These are phyloP conservation scores for Ophiocordyceps australis DNA, from an alignment of 2,329 filamentous ascomycete species.

Conservation along the genomic window DNA sequence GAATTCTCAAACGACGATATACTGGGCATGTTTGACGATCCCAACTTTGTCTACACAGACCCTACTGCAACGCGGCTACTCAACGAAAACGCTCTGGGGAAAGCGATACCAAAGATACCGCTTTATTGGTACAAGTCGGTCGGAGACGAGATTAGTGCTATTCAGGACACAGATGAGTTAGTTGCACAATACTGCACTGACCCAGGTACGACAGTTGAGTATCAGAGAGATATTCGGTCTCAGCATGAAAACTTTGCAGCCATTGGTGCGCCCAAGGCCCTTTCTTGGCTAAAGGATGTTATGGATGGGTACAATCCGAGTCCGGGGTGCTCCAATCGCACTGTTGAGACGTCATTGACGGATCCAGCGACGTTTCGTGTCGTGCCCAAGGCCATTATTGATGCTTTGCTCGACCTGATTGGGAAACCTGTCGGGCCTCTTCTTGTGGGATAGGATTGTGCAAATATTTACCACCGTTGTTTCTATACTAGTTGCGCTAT, in stretches of 20 bases:
- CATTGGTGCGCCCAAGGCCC: not conserved
- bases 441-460: not conserved
- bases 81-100: conserved; percentile 10
- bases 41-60: conserved; percentile 10
- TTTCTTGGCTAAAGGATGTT: not conserved
- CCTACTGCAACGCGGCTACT: conserved; percentile 7
- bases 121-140: conserved; percentile 30
- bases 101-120: conserved; percentile 24
- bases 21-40: conserved; percentile 11
- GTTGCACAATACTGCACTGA: conserved; percentile 21
- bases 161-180: conserved; percentile 22
- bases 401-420: not conserved
- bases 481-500: too few relatives aligned
- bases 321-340: not conserved
- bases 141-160: conserved; percentile 21
- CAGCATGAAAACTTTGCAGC: not conserved
- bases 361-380: not conserved
- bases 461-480: too few relatives aligned
- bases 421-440: not conserved
- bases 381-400: not conserved
- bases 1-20: too few relatives aligned
- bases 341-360: not conserved
- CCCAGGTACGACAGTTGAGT: conserved; percentile 19
- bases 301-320: not conserved
- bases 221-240: conserved; percentile 5